Percentiles rank a stretch among this genome's conserved stretches.
These are phyloP conservation scores for Chenopodium suecicum DNA, from an alignment of 148 eudicot genomes.

Conservation along the genomic window DNA sequence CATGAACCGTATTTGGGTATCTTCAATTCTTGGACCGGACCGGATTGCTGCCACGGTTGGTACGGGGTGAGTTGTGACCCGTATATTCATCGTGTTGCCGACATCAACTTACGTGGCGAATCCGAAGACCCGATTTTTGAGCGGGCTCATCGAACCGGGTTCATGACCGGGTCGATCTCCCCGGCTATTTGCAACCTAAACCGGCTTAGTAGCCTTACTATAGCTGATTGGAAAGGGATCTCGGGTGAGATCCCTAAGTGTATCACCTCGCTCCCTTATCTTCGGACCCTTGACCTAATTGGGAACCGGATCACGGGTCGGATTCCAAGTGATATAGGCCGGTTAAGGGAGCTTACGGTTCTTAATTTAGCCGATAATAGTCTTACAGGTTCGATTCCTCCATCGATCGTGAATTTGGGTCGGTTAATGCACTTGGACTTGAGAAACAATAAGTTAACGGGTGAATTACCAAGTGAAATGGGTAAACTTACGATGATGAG, in stretches of 20 bases:
- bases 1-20: constrained; percentile 72
- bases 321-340: constrained; percentile 60
- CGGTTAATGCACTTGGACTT: constrained; percentile 72
- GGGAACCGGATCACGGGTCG: constrained; percentile 63
- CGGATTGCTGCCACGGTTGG: constrained; percentile 79
- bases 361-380: constrained; percentile 71
- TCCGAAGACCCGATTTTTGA: constrained; percentile 77
- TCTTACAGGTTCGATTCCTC: constrained; percentile 55
- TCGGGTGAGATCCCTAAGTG: constrained; percentile 69
- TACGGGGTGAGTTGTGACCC: constrained; percentile 83
- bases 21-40: constrained; percentile 77
- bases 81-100: constrained; percentile 53
- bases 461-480: constrained; percentile 53
- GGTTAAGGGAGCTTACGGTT: constrained; percentile 64
- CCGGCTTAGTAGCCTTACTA: constrained; percentile 57
- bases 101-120: constrained; percentile 77
- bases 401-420: constrained; percentile 47
- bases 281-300: constrained; percentile 64
- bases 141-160: constrained; percentile 64
- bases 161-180: constrained; percentile 76
- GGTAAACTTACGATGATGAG: constrained; percentile 70
- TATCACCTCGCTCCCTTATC: constrained; percentile 44
- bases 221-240: constrained; percentile 94
- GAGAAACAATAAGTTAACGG: constrained; percentile 54
- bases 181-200: constrained; percentile 62